A percentile compares a stretch with the other conserved stretches of the same genome.
Conservation (phyloP, 225 moss, liverwort and hornwort genomes). For the Takakia lepidozioides region DNA sequence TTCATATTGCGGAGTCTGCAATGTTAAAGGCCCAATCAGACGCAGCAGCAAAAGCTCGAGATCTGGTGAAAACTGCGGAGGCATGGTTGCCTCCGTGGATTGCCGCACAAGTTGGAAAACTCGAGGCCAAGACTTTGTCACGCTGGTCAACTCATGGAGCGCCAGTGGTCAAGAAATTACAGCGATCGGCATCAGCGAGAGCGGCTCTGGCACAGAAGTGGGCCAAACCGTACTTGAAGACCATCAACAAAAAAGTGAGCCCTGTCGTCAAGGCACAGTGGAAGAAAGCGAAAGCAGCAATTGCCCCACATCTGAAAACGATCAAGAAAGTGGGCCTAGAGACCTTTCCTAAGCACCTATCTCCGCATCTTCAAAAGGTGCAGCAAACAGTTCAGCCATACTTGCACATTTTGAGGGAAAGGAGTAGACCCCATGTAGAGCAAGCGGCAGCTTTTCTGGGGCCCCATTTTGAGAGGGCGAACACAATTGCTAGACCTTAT, state of each 20-base stretch:
- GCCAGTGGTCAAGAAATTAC: conserved; percentile 51
- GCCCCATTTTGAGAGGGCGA: conserved; percentile 60
- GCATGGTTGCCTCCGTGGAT: conserved; percentile 85
- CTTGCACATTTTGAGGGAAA: conserved; percentile 48
- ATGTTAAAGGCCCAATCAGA: conserved; percentile 62
- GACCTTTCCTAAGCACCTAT: conserved; percentile 24
- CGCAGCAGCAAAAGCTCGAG: conserved; percentile 42
- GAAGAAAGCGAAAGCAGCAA: conserved; percentile 29
- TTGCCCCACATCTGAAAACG: conserved; percentile 46
- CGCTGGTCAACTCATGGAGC: conserved; percentile 64
- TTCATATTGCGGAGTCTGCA: conserved; percentile 55
- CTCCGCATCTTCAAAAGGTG: conserved; percentile 47
- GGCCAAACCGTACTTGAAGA: conserved; percentile 58
- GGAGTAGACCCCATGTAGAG: conserved; percentile 61
- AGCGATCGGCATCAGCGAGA: conserved; percentile 26
- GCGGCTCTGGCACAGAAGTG: conserved; percentile 41
- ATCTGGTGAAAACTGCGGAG: conserved; percentile 37
- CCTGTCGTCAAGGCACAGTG: conserved; percentile 44
- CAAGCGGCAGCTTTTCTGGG: conserved; percentile 42
- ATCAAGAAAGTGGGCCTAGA: conserved; percentile 31
- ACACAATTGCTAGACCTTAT: conserved; percentile 43
- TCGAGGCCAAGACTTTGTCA: conserved; percentile 40
- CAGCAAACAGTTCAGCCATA: conserved; percentile 59
- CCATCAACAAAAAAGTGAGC: conserved; percentile 33
- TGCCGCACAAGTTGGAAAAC: conserved; percentile 28